Evolutionary conservation across 192 early-diverging fungal genomes (phyloP), one percentile per base, ranked within the genome.

Genomic region (Irineochytrium annulatum): DNA sequence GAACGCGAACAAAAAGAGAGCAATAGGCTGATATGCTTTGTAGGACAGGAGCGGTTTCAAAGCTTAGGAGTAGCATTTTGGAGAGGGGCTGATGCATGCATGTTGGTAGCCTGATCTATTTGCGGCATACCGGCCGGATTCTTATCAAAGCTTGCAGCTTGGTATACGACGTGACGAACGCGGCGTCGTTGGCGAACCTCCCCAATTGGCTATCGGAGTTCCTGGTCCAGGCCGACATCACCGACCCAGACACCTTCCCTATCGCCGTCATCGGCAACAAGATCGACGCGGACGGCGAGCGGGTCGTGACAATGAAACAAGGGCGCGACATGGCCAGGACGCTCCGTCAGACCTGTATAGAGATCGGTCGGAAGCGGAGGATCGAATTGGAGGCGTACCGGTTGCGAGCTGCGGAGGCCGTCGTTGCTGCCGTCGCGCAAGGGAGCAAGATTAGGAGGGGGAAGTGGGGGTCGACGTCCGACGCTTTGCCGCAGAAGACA

Each of bases 211-310:
- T 74, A 27, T 16, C 34, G 3, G 58, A 71, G 13, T 79, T 79
- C 45, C 57, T 79, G 24, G 34, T 60, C 13, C 45, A 69, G 39
- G 65, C 62, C n/a, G 65, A 60, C 43, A 64, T 79, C 26, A 20
- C 29, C 8, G 52, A 78, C 45, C 69, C 72, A 31, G 57, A 68
- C 2, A 37, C 58, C 5, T 79, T 75, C 43, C 75, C 75, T 27
- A 72, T 79, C 48, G 46, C 71, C 26, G 26, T 79, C n/a, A 57
- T 79, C 26, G 77, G 69, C 3, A 79, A 78, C 67, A 77, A 77
- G 43, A 66, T 65, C 1, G 76, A 77, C 45, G 19, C 41, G 11
- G 59, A 31, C 2, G 19, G 32, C 11, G 59, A 31, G 6, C 41
- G 68, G 11, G 37, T 53, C 0, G 58, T 76, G 1, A 46, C 44